Conservation (phyloP, 2,329 filamentous ascomycete species). For the Aureobasidium melanogenum region DNA sequence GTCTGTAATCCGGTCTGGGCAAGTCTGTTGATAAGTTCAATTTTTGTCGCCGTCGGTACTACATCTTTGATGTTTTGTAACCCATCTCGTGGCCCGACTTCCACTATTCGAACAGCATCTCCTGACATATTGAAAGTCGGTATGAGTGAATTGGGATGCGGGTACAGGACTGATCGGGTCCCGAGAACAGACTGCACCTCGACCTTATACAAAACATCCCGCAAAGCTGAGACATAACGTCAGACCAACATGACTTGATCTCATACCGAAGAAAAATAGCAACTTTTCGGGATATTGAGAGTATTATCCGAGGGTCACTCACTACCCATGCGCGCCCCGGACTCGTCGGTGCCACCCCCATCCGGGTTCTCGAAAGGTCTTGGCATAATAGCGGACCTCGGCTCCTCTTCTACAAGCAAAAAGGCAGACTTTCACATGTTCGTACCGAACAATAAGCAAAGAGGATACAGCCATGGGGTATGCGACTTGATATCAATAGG, state of each 20-base stretch:
- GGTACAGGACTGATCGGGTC: background rate
- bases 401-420: background rate
- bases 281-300: background rate
- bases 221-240: background rate
- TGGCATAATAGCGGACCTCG: background rate
- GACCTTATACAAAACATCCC: background rate
- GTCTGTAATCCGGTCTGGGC: slow-evolving; percentile 58
- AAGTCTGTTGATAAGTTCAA: slow-evolving; percentile 64
- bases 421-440: background rate
- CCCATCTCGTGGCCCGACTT: slow-evolving; percentile 69
- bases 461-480: background rate
- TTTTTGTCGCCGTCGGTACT: slow-evolving; percentile 63
- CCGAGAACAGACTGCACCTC: background rate
- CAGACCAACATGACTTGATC: background rate
- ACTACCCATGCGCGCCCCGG: background rate
- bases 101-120: slow-evolving; percentile 51
- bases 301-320: background rate
- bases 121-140: background rate
- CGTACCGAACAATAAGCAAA: background rate
- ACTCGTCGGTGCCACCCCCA: background rate
- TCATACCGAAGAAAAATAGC: background rate
- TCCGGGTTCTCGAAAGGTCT: background rate
- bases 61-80: slow-evolving; percentile 72
- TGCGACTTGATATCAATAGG: background rate
- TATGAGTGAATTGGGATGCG: background rate